Evolutionary conservation across 2,329 filamentous ascomycete species (phyloP), one percentile per base, ranked within the genome.

Genomic region (Fusarium sacchari): DNA sequence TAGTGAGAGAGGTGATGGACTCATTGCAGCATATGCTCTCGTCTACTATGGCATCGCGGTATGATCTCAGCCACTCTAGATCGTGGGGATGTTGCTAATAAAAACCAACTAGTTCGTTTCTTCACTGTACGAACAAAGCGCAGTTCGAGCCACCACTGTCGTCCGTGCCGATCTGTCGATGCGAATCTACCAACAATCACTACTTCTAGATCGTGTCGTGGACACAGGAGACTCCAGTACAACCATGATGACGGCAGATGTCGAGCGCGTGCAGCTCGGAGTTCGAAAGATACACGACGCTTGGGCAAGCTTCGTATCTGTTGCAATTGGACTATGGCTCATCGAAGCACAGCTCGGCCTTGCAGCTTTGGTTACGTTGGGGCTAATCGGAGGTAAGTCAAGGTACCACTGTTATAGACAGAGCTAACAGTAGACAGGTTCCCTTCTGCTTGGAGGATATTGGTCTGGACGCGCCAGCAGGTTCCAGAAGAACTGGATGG

Each of bases 401-500:
- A 8, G 1, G 0, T 22, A 8, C 18, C 49, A 37, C 12, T 12
- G 2, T 3, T 17, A 22, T 13, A 4, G 5, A 26, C 7, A 34
- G 5, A 7, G 3, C 34, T 53, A 13, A 53, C 9, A 5, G 7
- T 2, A 9, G 2, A 22, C 1, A 53, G 50, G 34, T 7, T 55
- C 50, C 0, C 0, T 55, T 0, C 1, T 55, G 20, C 50, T 55
- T 10, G 50, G 34, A 0, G 50, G 50, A 0, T 55, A 55, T 14
- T 55, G 50, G 50, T 55, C 50, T 18, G 50, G 50, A n/a, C 50
- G 50, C 2, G 50, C 50, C 1, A 55, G 50, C 1, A 55, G 50
- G 1, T 55, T 55, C 15, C 50, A 55, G 4, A 55, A 55, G 18
- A 55, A 40, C 15, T 55, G 50, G 50, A 55, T 55, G 50, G 24